These are phyloP conservation scores for Venturia nashicola DNA, from an alignment of 2,329 filamentous ascomycete genomes.

Conservation along the genomic window DNA sequence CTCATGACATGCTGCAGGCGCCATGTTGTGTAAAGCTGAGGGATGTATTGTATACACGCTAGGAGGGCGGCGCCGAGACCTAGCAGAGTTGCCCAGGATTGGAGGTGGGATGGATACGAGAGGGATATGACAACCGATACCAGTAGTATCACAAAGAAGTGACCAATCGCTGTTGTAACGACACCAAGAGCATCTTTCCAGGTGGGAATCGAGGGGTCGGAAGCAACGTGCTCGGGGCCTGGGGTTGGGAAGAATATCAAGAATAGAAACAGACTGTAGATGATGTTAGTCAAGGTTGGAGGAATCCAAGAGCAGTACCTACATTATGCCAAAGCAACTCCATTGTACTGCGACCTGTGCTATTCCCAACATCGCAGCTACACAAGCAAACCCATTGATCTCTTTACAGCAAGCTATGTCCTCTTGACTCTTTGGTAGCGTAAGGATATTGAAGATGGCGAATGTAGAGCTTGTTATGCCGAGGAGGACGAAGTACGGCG, in stretches of 20 bases:
- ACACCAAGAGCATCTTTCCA: conserved; percentile 73
- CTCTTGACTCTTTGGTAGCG: conserved; percentile 67
- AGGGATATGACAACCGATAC: conserved; percentile 52
- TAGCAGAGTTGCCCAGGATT: conserved; percentile 72
- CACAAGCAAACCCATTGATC: conserved; percentile 70
- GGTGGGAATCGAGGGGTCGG: conserved; percentile 31
- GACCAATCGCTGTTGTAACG: conserved; percentile 57
- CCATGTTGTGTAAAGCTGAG: conserved; percentile 90
- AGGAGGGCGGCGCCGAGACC: conserved; percentile 69
- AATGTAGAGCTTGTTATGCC: conserved; percentile 82
- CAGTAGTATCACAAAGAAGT: conserved; percentile 61
- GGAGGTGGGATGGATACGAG: conserved; percentile 50
- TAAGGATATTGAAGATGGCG: conserved; percentile 84
- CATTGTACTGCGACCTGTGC: conserved; percentile 86
- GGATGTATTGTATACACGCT: conserved; percentile 81
- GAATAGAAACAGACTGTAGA: conserved; percentile 71
- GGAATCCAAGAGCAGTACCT: conserved; percentile 22
- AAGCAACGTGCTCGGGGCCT: conserved; percentile 18
- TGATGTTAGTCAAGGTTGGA: neutral
- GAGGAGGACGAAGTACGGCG: conserved; percentile 89
- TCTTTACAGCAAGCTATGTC: conserved; percentile 80
- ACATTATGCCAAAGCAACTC: conserved; percentile 89
- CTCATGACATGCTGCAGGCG: conserved; percentile 75
- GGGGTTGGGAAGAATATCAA: conserved; percentile 70
- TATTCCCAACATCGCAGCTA: conserved; percentile 75